Evolutionary conservation across 164 flowering plant species (phyloP), one percentile per base, ranked within the genome.

Genomic region (Magnolia officinalis): DNA sequence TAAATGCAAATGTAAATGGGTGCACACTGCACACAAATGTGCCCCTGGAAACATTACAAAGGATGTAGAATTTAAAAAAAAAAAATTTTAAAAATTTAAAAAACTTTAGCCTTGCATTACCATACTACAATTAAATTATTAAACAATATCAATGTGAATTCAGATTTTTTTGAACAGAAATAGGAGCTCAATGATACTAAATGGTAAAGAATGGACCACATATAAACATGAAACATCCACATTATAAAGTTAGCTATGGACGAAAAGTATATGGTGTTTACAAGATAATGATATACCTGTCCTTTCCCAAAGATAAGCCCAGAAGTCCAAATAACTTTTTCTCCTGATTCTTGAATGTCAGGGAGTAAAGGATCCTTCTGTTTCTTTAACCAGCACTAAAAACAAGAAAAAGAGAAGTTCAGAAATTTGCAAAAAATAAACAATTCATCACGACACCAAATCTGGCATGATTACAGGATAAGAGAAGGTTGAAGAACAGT

Each of bases 311-410:
- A 92, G 18, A 93, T 81, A 76, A 96, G 79, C 68, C 99, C 99
- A 70, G 98, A 96, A 78, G 98, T 96, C 98, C 99, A 96, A 76
- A 83, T 84, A 74, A 83, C 86, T 70, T 70, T 70, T 19, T 83
- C 69, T 29, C 94, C 93, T 4, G 76, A 76, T 5, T 85, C 92
- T 76, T 87, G 96, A 59, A 80, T 81, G 1, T 89, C 97, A 67
- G 99, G 99, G 20, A 75, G 80, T 82, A 96, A 78, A 1, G 82
- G 74, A 77, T 94, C 96, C 83, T 87, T 87, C 82, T 96, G 98
- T 80, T 96, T 94, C 91, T 96, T 96, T 88, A 96, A 84, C 99
- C 98, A 96, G 78, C 99, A 96, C 99, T 96, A 78, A 50, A 81
- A 58, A 50, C 50, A 75, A 66, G 8, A 76, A 67, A 23, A 6